Evolutionary conservation across 2,329 filamentous ascomycete genomes (phyloP), one percentile per base, ranked within the genome.

Genomic region (Fusarium tuaranense): DNA sequence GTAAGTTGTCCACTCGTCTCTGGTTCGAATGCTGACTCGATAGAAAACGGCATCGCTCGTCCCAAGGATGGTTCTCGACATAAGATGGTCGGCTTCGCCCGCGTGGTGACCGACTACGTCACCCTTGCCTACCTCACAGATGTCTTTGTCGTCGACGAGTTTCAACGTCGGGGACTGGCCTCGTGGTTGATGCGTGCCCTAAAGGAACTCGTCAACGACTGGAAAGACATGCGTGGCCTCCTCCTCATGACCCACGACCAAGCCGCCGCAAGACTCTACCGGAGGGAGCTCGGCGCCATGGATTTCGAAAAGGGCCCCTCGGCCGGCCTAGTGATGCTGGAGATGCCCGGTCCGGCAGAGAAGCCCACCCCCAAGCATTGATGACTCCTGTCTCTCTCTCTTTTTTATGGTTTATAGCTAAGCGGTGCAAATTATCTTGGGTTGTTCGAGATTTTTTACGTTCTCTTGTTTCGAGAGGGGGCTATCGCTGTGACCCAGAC

Each of bases 71-170:
- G 82, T 36, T 77, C 81, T 25, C 73, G 78, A 14, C 78, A 82
- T 48, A 78, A 79, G 30, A 81, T 86, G 78, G 81, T 84, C 63
- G 85, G 85, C 66, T 81, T 86, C 65, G 82, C 83, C 57, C 83
- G 93, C 38, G 81, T 93, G n/a, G 84, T 94, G 62, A 95, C 92
- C 10, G 93, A 95, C 81, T 88, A 89, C 76, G 87, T 90, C 57
- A 92, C 92, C 0, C 90, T 94, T 75, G 91, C 88, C 38, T 95
- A 93, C 68, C 82, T 86, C 64, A 92, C 92, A 30, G 92, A 94
- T 77, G 90, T 94, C 22, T 94, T 92, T 80, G 84, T 94, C 25
- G 80, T 90, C 4, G 84, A 88, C 0, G 85, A 87, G 44, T 89
- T 90, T 76, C 91, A 92, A 78, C 87, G 88, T 6, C 84, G 86